These are phyloP conservation scores for Liquidambar formosana DNA, from an alignment of 164 flowering plant genomes.

Conservation along the genomic window DNA sequence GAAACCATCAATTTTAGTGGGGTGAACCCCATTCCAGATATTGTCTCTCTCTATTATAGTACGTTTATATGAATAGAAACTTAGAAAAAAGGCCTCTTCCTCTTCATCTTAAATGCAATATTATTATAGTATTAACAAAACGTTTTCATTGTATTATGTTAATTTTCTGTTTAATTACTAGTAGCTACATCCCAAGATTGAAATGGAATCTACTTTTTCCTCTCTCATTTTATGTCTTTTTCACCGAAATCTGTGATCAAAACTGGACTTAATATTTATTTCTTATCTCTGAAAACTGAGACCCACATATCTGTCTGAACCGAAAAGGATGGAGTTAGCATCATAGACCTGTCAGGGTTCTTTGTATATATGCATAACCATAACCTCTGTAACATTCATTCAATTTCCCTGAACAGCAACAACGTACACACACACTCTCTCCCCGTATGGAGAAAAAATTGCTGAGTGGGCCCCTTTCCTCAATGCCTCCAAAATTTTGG, in stretches of 20 bases:
- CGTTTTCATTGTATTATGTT: conserved; percentile 4
- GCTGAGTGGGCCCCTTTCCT: conserved; percentile 22
- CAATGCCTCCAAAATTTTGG: conserved; percentile 19
- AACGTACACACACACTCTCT: neutral
- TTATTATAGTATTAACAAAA: too few species aligned
- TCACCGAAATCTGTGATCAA: conserved; percentile 57
- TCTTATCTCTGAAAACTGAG: conserved; percentile 38
- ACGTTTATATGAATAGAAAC: too few species aligned
- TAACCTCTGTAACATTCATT: conserved; percentile 2
- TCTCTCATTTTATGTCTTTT: conserved; percentile 35
- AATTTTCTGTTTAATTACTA: conserved; percentile 1
- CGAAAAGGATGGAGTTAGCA: conserved; percentile 45
- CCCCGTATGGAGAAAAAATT: neutral
- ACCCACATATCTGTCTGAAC: conserved; percentile 53
- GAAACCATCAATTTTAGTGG: too few species aligned
- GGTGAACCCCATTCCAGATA: too few species aligned
- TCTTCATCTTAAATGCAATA: conserved; percentile 4
- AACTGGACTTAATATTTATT: conserved; percentile 25
- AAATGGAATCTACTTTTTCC: conserved; percentile 38
- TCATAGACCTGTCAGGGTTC: conserved; percentile 58
- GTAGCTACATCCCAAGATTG: conserved; percentile 21
- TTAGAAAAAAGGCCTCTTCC: too few species aligned
- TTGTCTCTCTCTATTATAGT: too few species aligned
- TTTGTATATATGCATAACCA: conserved; percentile 30
- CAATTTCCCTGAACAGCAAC: too few species aligned